phyloP scores from a whole-genome alignment of 805 yeast genomes.

The Ogataea parapolymorpha region DNA sequence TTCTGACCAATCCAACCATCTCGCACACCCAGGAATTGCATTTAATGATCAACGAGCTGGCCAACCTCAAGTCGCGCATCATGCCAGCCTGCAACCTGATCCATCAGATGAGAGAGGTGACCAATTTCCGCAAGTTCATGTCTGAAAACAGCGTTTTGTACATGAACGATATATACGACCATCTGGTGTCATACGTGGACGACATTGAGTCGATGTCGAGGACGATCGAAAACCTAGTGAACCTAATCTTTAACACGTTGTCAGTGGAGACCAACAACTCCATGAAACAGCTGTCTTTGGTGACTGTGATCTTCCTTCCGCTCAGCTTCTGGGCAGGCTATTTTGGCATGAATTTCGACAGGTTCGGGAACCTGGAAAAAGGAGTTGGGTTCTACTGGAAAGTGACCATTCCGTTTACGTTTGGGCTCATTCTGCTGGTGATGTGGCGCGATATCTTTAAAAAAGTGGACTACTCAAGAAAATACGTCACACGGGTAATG shows the following conservation, averaged over 20 bases:
- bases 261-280: conserved; percentile 54
- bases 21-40: conserved; percentile 51
- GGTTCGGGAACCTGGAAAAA: conserved; percentile 38
- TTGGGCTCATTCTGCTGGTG: conserved; percentile 33
- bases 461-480: conserved; percentile 4
- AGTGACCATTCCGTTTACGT: conserved; percentile 41
- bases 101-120: conserved; percentile 42
- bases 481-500: conserved; percentile 7
- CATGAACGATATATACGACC: conserved; percentile 55
- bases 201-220: conserved; percentile 53
- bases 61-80: conserved; percentile 44
- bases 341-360: conserved; percentile 53
- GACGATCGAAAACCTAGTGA: conserved; percentile 48
- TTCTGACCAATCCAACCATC: conserved; percentile 46
- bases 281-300: conserved; percentile 50
- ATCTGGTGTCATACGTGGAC: conserved; percentile 47
- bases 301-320: conserved; percentile 58
- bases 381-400: conserved; percentile 46
- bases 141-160: conserved; percentile 46
- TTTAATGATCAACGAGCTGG: conserved; percentile 50
- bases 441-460: conserved; percentile 30
- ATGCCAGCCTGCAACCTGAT: conserved; percentile 47
- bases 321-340: conserved; percentile 60
- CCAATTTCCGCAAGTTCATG: conserved; percentile 29
- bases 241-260: conserved; percentile 54